Evolutionary conservation across 2,329 filamentous ascomycete species (phyloP), one percentile per base, ranked within the genome.

Genomic region (Cucurbitaria berberidis): DNA sequence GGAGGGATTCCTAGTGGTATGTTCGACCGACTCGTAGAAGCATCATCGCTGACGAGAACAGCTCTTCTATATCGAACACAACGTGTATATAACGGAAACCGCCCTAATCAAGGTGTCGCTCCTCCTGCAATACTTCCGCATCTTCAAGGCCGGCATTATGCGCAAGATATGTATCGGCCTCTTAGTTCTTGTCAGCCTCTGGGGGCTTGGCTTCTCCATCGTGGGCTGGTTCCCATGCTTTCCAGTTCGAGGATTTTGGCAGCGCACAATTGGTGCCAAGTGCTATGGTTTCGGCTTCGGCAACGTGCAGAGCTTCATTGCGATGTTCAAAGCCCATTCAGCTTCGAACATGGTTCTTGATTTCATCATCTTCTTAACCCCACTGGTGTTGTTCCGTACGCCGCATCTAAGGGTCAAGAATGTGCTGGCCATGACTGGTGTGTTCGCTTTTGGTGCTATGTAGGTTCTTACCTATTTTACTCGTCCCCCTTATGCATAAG

Each of bases 301-400:
- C 8, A 35, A 66, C 16, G 15, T 55, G 1, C 24, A 56, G 0
- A 51, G 45, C 11, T 73, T 75, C 22, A 51, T 72, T 24, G 44
- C 45, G 6, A 57, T 60, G 3, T 75, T 68, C 43, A 57, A 64
- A 11, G 59, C 59, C 0, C 72, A 74, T 30, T 63, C 69, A 0
- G 59, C 68, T 1, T 51, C 63, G 18, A 75, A 75, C 57, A 74
- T 74, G 71, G 55, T 63, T 3, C 68, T 75, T 29, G 73, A 76
- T 34, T 30, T 74, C n/a, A 47, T 62, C 5, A 61, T 76, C 3
- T 71, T 74, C 35, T 7, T 67, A 1, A 63, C 64, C 3, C 73
- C 72, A 0, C 57, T 74, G 52, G 59, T 72, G 0, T 54, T 74
- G 16, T 70, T 75, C 40, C 51, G 53, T 3, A 62, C 58, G 9